These are phyloP conservation scores for Thalassiosira profunda DNA, from an alignment of 108 stramenopile species.

Conservation along the genomic window DNA sequence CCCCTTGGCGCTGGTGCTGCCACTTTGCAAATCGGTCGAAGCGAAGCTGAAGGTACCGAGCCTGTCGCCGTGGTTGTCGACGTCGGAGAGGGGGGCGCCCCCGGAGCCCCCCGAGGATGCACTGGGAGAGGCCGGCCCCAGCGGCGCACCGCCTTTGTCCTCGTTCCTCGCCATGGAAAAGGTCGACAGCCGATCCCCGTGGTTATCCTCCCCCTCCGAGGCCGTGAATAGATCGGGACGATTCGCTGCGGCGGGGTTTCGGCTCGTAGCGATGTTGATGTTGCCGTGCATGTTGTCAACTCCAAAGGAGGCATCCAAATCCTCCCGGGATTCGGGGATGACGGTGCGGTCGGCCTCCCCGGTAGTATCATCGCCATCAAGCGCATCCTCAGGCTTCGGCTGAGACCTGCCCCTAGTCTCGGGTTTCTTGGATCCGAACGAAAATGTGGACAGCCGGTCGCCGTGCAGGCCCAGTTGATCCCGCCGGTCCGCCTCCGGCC, in stretches of 20 bases:
- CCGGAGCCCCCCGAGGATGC: not conserved
- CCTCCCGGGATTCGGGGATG: not conserved
- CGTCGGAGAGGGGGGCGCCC: not conserved
- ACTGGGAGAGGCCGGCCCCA: not conserved
- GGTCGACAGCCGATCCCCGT: conserved; percentile 6
- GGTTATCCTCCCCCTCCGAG: conserved; percentile 5
- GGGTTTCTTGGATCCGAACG: conserved; percentile 7
- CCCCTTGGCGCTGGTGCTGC: not conserved
- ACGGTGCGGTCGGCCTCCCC: not conserved
- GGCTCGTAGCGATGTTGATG: conserved; percentile 5
- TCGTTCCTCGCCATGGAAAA: conserved; percentile 10
- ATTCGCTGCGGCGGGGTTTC: not conserved
- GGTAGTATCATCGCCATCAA: not conserved
- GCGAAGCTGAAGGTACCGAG: conserved; percentile 25
- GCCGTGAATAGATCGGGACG: not conserved
- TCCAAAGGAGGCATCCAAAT: conserved; percentile 1
- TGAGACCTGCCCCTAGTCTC: not conserved
- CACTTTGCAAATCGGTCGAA: not conserved
- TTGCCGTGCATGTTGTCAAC: conserved; percentile 10
- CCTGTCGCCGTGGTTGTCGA: conserved; percentile 13
- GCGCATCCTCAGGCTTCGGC: not conserved
- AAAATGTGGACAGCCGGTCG: conserved; percentile 28
- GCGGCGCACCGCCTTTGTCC: not conserved
- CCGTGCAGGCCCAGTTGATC: conserved; percentile 21
- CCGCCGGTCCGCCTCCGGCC: not conserved